Conservation (phyloP, 1,284 basidiomycete species). For the Heterobasidion irregulare region DNA sequence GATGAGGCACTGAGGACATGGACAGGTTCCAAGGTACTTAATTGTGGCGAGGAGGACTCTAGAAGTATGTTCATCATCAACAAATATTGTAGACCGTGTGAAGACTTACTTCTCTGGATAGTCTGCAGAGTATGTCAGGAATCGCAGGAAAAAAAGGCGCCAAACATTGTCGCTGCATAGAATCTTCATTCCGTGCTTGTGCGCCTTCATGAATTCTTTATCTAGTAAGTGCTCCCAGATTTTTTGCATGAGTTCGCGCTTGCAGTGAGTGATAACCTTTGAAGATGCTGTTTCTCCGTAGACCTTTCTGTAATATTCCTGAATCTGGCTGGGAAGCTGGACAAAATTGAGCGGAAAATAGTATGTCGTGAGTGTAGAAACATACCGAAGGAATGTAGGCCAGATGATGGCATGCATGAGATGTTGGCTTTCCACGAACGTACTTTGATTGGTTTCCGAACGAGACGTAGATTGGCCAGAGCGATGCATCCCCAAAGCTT, state of each 20-base stretch:
- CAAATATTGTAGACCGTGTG: not conserved
- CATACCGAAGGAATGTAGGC: constrained; percentile 1
- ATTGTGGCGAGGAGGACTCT: constrained; percentile 12
- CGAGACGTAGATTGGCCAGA: not conserved
- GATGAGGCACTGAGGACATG: constrained; percentile 13
- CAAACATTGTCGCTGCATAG: not conserved
- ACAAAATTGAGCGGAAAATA: no score
- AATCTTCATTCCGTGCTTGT: not conserved
- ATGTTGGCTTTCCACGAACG: not conserved
- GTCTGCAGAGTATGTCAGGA: constrained; percentile 1
- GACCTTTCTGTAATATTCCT: no score
- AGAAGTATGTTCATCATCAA: not conserved
- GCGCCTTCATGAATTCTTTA: not conserved
- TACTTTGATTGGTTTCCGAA: not conserved
- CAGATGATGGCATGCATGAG: not conserved
- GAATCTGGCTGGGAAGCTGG: no score
- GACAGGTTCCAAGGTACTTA: constrained; percentile 7
- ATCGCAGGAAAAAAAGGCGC: not conserved
- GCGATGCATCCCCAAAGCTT: not conserved
- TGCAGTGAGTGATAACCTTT: not conserved
- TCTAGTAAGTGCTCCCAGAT: not conserved
- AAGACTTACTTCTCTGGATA: constrained; percentile 2
- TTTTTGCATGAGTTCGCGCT: not conserved
- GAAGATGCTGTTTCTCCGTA: no score
- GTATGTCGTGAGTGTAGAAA: no score